Percentiles rank a stretch among this genome's conserved stretches.
phyloP scores from a whole-genome alignment of 2,329 filamentous ascomycete genomes.

The Chalaropsis ovoidea region DNA sequence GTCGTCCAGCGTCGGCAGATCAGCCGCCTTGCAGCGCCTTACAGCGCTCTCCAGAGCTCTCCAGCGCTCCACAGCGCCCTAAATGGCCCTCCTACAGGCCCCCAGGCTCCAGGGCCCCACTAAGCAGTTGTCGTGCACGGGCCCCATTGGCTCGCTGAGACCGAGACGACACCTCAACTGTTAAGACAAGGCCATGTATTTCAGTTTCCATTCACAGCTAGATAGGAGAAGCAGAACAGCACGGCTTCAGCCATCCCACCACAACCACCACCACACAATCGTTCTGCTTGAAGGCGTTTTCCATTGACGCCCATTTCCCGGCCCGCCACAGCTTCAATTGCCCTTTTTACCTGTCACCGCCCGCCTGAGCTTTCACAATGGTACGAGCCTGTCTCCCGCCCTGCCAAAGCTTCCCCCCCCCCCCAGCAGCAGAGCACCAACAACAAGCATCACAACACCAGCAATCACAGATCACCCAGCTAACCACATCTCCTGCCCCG shows the following conservation, averaged over 20 bases:
- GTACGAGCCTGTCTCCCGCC: constrained; percentile 12
- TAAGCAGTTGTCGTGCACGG: constrained; percentile 18
- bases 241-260: neutral
- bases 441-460: too few species aligned
- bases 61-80: neutral
- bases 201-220: constrained; percentile 13
- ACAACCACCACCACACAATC: neutral
- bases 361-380: constrained; percentile 12
- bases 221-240: constrained; percentile 16
- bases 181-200: constrained; percentile 26
- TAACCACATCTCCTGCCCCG: neutral
- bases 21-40: neutral
- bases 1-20: too few species aligned
- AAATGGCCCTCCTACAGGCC: neutral
- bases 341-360: neutral
- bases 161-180: constrained; percentile 25
- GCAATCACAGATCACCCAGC: neutral
- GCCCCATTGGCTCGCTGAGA: constrained; percentile 22
- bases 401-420: neutral
- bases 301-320: neutral
- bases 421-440: too few species aligned
- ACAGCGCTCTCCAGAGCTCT: neutral
- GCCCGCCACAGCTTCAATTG: neutral
- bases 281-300: neutral
- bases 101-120: constrained; percentile 18